phyloP scores from a whole-genome alignment of 306 rosid genomes.

The Cucumis melo region DNA sequence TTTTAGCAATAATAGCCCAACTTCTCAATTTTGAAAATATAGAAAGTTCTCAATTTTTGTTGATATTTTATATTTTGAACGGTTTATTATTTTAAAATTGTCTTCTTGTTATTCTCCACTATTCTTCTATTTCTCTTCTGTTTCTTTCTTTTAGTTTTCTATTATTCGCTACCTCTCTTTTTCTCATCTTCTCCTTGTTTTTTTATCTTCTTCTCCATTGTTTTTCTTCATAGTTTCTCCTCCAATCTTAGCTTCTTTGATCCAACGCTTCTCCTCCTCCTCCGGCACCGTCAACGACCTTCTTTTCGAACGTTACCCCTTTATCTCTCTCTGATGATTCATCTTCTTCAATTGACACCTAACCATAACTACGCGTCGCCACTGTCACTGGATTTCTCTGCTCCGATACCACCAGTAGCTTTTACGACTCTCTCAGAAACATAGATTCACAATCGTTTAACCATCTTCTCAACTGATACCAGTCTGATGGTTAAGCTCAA shows the following conservation, averaged over 20 bases:
- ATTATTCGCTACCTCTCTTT: too few species aligned
- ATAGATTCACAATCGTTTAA: conserved; percentile 28
- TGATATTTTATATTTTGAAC: too few species aligned
- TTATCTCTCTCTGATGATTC: conserved; percentile 26
- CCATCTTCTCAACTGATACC: conserved; percentile 17
- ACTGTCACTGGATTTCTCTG: conserved; percentile 68
- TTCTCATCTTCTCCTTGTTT: too few species aligned
- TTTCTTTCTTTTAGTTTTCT: too few species aligned
- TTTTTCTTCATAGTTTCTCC: too few species aligned
- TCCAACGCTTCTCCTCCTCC: conserved; percentile 64
- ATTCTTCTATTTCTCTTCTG: too few species aligned
- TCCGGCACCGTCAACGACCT: conserved; percentile 58
- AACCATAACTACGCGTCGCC: conserved; percentile 33
- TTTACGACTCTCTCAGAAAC: conserved; percentile 37
- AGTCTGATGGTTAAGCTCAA: not conserved
- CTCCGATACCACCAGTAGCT: conserved; percentile 34
- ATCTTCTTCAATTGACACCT: conserved; percentile 2
- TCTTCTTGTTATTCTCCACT: too few species aligned
- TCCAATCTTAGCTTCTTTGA: conserved; percentile 62
- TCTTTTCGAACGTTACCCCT: conserved; percentile 45
- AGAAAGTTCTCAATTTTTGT: too few species aligned
- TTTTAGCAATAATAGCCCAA: too few species aligned
- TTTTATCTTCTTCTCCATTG: too few species aligned
- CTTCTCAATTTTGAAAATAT: too few species aligned
- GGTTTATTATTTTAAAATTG: too few species aligned